Evolutionary conservation across 306 rosid species (phyloP).

Genomic region (Rosa multiflora): DNA sequence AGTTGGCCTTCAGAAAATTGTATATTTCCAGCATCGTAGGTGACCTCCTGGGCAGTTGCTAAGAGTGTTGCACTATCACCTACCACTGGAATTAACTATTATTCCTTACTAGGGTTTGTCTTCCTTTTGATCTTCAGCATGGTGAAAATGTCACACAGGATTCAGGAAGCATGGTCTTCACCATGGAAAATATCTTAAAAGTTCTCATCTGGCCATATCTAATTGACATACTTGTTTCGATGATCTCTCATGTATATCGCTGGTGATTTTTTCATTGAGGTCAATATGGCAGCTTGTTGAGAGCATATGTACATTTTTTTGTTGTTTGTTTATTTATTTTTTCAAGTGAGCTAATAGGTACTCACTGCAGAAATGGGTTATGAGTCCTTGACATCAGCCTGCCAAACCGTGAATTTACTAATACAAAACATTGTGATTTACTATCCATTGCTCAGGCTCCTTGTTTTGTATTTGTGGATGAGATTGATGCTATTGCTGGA

Average conservation of each 20-base stretch:
- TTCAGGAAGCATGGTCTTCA: background rate
- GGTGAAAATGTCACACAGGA: background rate
- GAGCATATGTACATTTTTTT: background rate
- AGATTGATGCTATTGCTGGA: constrained; percentile 98
- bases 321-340: background rate
- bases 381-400: background rate
- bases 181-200: no score
- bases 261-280: background rate
- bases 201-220: background rate
- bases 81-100: no score
- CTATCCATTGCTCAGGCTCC: constrained; percentile 64
- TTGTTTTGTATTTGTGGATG: constrained; percentile 91
- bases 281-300: background rate
- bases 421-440: background rate
- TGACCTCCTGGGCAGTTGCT: no score
- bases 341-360: background rate
- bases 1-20: no score
- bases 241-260: background rate
- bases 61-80: no score
- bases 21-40: no score
- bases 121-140: no score
- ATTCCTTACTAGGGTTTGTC: no score
- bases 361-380: background rate
- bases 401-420: background rate
- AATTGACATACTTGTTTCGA: background rate